Evolutionary conservation across 306 rosid genomes (phyloP).

Genomic region (Cyclanthera cordifolia): DNA sequence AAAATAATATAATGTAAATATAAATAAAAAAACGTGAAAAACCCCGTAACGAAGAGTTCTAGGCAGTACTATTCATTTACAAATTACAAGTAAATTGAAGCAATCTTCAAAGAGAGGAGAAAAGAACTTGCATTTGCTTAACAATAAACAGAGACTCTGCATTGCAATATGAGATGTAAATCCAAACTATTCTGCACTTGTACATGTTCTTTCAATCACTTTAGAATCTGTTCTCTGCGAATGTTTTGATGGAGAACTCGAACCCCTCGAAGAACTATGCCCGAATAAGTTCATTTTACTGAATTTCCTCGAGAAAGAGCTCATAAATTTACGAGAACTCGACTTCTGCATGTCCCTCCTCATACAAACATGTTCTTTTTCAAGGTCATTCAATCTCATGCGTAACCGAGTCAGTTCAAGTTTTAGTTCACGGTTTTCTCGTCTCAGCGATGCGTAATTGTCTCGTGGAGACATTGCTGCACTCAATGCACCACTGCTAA

Average conservation of each 20-base stretch:
- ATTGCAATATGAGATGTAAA: slow-evolving; percentile 7
- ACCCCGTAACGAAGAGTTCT: slow-evolving; percentile 33
- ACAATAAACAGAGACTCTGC: slow-evolving; percentile 13
- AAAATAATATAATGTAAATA: too few relatives aligned
- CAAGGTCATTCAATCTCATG: slow-evolving; percentile 90
- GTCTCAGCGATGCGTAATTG: slow-evolving; percentile 85
- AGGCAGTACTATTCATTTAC: slow-evolving; percentile 28
- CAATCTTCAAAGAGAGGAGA: slow-evolving; percentile 20
- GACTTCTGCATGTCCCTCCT: slow-evolving; percentile 95
- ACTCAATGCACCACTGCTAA: slow-evolving; percentile 91
- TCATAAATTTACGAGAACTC: slow-evolving; percentile 69
- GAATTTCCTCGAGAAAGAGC: slow-evolving; percentile 75
- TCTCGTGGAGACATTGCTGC: slow-evolving; percentile 99
- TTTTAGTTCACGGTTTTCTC: slow-evolving; percentile 96
- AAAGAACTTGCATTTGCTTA: slow-evolving; percentile 29
- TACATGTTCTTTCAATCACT: slow-evolving; percentile 92
- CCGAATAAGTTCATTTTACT: slow-evolving; percentile 65
- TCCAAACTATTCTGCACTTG: slow-evolving; percentile 70
- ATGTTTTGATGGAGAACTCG: slow-evolving; percentile 81
- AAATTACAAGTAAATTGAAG: slow-evolving; percentile 32
- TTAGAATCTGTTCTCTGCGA: slow-evolving; percentile 88
- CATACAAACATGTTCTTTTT: slow-evolving; percentile 96
- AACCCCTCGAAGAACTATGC: slow-evolving; percentile 72
- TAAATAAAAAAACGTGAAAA: too few relatives aligned
- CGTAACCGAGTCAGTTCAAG: slow-evolving; percentile 80